Evolutionary conservation across 805 yeast genomes (phyloP), one percentile per base, ranked within the genome.

Genomic region (Candida coleopterorum): DNA sequence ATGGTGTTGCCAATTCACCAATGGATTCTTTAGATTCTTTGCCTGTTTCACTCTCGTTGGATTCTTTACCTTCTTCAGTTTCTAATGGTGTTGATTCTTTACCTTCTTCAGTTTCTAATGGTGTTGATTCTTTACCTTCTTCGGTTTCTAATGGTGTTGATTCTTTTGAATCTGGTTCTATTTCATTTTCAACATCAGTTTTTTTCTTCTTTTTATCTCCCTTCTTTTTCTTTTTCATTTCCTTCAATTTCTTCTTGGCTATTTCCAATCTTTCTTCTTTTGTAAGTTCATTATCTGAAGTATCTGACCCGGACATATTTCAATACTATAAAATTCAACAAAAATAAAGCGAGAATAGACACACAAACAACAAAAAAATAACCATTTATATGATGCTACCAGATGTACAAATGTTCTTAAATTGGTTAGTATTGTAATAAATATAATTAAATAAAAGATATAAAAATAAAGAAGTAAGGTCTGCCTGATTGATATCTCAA

Each of bases 191-290:
- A 25, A 16, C 12, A 7, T 17, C 37, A 14, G 18, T 14, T 37
- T 4, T 20, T 18, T 10, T 17, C 59, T 49, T 62, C 65, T 56
- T 64, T 58, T 65, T 66, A 53, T 70, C 74, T 53, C 75, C 75
- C 64, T 78, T 66, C 52, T 68, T 65, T 45, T 66, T 68, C 58
- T 67, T 68, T 58, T 76, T 83, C 66, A 83, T 60, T 49, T 81
- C 85, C 41, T 82, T 88, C 46, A 68, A 76, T 69, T 79, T 74
- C 62, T 79, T 81, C 49, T 83, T 73, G 4, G 90, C 93, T 2
- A 81, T 82, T 45, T 81, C 87, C 34, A 85, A 64, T 54, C 79
- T 75, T 51, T 78, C 84, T 33, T 74, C 77, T 43, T 78, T 72
- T 33, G 58, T 58, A 28, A 63, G 62, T 43, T 57, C 64, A 20